Percentiles rank a stretch among this genome's conserved stretches.
Conservation (phyloP, 176 grass and related monocot genomes). For the Cymbopogon citratus region DNA sequence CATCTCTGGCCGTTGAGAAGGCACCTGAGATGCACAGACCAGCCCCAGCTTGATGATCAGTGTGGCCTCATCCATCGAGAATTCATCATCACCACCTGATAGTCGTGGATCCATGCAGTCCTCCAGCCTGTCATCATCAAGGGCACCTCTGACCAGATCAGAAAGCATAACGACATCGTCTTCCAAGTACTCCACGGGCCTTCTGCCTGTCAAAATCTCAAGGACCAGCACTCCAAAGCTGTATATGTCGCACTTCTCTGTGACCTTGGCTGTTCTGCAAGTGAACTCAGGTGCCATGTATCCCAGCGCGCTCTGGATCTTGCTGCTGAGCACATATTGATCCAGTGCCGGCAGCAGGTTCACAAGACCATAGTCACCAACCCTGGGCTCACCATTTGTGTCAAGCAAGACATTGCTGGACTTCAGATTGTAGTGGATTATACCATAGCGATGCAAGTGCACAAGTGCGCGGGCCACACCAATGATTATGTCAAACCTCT, state of each 20-base stretch:
- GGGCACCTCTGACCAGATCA: conserved; percentile 51
- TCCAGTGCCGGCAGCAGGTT: conserved; percentile 72
- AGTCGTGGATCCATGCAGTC: conserved; percentile 53
- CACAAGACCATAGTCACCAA: conserved; percentile 72
- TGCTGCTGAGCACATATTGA: conserved; percentile 71
- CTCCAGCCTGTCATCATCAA: conserved; percentile 50
- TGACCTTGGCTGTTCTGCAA: conserved; percentile 56
- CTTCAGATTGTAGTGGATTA: conserved; percentile 81
- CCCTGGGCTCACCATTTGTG: conserved; percentile 49
- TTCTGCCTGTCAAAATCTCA: conserved; percentile 66
- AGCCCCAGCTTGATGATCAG: conserved; percentile 65
- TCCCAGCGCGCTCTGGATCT: conserved; percentile 68
- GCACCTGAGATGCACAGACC: conserved; percentile 72
- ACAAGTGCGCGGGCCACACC: conserved; percentile 55
- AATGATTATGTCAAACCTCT: conserved; percentile 62
- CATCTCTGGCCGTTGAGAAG: conserved; percentile 69
- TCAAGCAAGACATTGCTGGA: conserved; percentile 74
- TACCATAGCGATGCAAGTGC: conserved; percentile 53
- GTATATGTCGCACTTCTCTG: conserved; percentile 75
- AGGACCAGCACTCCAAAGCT: conserved; percentile 68
- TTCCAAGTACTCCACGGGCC: conserved; percentile 70
- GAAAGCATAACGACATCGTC: conserved; percentile 63
- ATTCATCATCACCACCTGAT: conserved; percentile 38
- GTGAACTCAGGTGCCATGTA: conserved; percentile 88
- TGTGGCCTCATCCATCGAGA: conserved; percentile 50